A percentile compares a stretch with the other conserved stretches of the same genome.
phyloP scores from a whole-genome alignment of 257 asterid species.

The Plantago elongata region DNA sequence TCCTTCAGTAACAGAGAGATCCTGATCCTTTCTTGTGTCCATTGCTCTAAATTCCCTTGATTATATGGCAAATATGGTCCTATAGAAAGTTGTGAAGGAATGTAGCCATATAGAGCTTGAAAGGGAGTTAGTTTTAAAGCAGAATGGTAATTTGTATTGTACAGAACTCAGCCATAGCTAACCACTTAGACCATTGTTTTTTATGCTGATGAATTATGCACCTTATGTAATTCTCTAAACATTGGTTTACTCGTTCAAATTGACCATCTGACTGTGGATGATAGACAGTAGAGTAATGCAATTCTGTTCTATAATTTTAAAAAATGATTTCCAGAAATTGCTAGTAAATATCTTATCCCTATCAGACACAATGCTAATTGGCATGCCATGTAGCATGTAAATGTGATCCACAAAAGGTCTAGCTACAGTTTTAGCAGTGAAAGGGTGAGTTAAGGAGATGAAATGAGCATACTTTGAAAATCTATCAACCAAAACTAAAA shows the following conservation, averaged over 20 bases:
- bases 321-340: not conserved
- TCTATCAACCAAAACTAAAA: constrained; percentile 17
- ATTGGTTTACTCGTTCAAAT: constrained; percentile 11
- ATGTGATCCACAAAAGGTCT: not conserved
- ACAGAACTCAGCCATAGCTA: constrained; percentile 3
- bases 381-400: not conserved
- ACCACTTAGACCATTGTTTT: not conserved
- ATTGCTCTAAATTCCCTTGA: accelerated
- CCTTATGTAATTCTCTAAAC: not conserved
- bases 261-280: constrained; percentile 19
- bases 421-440: not conserved
- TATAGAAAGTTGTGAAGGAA: accelerated
- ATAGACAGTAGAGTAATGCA: not conserved
- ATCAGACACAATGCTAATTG: not conserved
- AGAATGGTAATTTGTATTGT: constrained; percentile 3
- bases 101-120: constrained; percentile 10
- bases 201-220: not conserved
- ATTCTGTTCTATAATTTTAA: not conserved
- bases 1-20: not conserved
- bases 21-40: not conserved
- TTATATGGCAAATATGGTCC: not conserved
- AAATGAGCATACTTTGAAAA: constrained; percentile 8
- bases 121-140: not conserved
- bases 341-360: constrained; percentile 9
- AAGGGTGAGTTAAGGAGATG: not conserved